phyloP scores from a whole-genome alignment of 2,329 filamentous ascomycete genomes.

The Aspergillus nomiae region DNA sequence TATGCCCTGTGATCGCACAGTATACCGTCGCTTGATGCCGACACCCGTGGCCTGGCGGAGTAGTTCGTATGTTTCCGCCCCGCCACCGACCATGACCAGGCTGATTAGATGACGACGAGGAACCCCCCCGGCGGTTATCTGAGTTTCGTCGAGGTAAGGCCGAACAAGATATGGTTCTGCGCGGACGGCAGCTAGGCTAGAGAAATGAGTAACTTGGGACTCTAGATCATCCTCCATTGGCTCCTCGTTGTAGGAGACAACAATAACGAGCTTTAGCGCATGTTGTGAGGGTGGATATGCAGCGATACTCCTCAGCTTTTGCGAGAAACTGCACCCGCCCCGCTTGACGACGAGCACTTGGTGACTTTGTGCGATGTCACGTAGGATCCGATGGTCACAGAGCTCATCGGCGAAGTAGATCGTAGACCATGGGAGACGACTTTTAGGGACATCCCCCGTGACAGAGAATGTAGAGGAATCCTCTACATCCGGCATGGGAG shows the following conservation, averaged over 20 bases:
- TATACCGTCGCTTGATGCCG: conserved; percentile 76
- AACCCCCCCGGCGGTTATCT: conserved; percentile 70
- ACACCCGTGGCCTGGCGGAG: conserved; percentile 67
- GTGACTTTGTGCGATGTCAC: conserved; percentile 56
- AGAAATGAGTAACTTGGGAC: conserved; percentile 34
- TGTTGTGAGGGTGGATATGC: conserved; percentile 63
- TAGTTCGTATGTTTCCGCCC: conserved; percentile 64
- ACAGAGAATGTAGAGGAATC: conserved; percentile 49
- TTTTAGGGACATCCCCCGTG: conserved; percentile 42
- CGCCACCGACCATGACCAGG: conserved; percentile 80
- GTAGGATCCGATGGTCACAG: conserved; percentile 56
- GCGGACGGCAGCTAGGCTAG: conserved; percentile 39
- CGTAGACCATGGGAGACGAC: conserved; percentile 65
- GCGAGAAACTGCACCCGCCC: conserved; percentile 79
- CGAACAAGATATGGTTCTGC: conserved; percentile 51
- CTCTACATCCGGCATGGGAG: conserved; percentile 66
- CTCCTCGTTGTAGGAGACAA: conserved; percentile 66
- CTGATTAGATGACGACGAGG: conserved; percentile 71
- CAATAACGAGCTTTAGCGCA: conserved; percentile 76
- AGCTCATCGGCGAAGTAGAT: conserved; percentile 75
- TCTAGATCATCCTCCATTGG: conserved; percentile 15
- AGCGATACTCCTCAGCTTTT: conserved; percentile 85
- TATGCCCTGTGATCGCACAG: conserved; percentile 77
- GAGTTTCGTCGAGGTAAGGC: conserved; percentile 74
- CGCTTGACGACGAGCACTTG: conserved; percentile 81